A percentile compares a stretch with the other conserved stretches of the same genome.
These are phyloP conservation scores for Trifolium subterraneum DNA, from an alignment of 306 rosid species.

Conservation along the genomic window DNA sequence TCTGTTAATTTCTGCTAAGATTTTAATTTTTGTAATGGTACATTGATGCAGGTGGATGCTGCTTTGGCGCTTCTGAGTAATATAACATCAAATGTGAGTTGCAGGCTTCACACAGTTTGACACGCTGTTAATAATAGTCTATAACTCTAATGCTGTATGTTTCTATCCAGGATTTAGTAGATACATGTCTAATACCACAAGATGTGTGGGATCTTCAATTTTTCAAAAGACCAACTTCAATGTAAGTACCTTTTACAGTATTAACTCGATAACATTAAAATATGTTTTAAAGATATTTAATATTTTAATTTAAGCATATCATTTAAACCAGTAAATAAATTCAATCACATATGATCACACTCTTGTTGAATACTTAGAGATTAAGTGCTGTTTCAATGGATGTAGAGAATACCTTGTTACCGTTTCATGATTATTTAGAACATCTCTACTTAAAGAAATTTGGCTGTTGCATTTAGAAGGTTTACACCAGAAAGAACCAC, in stretches of 20 bases:
- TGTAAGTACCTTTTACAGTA: conserved; percentile 57
- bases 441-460: neutral
- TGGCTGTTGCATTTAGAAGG: conserved; percentile 11
- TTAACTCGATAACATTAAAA: conserved; percentile 23
- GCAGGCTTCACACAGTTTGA: conserved; percentile 30
- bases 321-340: conserved; percentile 24
- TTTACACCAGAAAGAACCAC: neutral
- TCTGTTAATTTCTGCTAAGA: conserved; percentile 12
- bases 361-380: conserved; percentile 16
- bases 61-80: conserved; percentile 79
- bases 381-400: conserved; percentile 22
- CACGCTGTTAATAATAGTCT: conserved; percentile 5
- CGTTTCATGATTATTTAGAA: conserved; percentile 22
- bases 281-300: conserved; percentile 22
- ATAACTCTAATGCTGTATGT: conserved; percentile 41
- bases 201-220: conserved; percentile 91
- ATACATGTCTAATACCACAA: conserved; percentile 71
- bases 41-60: conserved; percentile 79
- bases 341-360: conserved; percentile 9
- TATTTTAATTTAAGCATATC: conserved; percentile 2
- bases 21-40: conserved; percentile 39
- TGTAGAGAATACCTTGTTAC: neutral
- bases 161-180: conserved; percentile 66
- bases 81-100: conserved; percentile 80
- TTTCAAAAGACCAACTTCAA: conserved; percentile 74